Conservation (phyloP, 1,284 basidiomycete genomes). For the Psilocybe mexicana region DNA sequence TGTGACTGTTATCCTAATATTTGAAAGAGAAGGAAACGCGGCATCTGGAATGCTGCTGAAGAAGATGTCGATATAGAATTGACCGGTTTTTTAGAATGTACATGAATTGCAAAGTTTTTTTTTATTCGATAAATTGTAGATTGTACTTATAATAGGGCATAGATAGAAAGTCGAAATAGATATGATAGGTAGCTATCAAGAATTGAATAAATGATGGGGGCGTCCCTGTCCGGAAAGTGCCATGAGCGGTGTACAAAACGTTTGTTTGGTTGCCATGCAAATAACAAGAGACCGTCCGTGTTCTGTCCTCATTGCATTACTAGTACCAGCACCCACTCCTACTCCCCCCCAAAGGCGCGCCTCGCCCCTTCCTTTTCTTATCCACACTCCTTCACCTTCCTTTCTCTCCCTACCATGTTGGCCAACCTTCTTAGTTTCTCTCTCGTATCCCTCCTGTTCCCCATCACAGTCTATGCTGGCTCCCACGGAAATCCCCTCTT, state of each 20-base stretch:
- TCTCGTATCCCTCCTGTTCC: slow-evolving; percentile 35
- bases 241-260: not conserved
- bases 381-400: slow-evolving; percentile 3
- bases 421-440: slow-evolving; percentile 20
- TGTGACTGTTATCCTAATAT: not conserved
- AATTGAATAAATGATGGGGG: not conserved
- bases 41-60: not conserved
- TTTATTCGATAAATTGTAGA: slow-evolving; percentile 3
- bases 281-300: slow-evolving; percentile 1
- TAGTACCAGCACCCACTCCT: slow-evolving; percentile 8
- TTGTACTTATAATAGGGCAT: not conserved
- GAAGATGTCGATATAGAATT: not conserved
- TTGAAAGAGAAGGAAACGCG: not conserved
- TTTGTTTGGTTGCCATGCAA: slow-evolving; percentile 18
- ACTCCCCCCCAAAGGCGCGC: not conserved
- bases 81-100: not conserved
- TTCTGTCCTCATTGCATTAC: not conserved
- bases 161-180: not conserved
- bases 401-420: slow-evolving; percentile 19
- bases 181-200: no score
- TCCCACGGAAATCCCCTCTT: slow-evolving; percentile 31
- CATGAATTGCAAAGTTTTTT: not conserved
- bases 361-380: not conserved
- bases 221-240: slow-evolving; percentile 10
- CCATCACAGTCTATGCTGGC: slow-evolving; percentile 36